phyloP scores from a whole-genome alignment of 1,284 basidiomycete species.

The Heliocybe sulcata region DNA sequence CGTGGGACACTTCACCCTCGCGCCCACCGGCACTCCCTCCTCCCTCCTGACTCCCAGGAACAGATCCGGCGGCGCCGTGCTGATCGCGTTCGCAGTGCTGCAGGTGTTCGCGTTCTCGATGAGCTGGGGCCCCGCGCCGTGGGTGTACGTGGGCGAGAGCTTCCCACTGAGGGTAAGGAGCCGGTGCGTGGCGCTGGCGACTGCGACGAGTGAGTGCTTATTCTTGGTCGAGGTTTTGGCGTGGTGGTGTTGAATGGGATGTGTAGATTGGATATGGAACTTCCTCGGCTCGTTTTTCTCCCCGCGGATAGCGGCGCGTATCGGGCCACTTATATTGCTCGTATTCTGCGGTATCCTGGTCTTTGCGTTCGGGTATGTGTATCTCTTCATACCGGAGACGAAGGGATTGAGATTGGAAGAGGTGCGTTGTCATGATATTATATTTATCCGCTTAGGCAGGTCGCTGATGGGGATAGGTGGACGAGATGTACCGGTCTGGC shows the following conservation, averaged over 20 bases:
- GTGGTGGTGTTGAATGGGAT: conserved; percentile 22
- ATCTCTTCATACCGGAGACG: conserved; percentile 70
- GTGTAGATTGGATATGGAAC: conserved; percentile 57
- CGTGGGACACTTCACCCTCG: conserved; percentile 63
- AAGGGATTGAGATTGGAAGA: conserved; percentile 72
- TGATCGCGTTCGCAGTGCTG: conserved; percentile 72
- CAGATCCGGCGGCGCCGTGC: conserved; percentile 50
- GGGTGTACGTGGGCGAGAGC: conserved; percentile 55
- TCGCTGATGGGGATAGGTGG: conserved; percentile 28
- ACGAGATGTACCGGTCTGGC: conserved; percentile 63
- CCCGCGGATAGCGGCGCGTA: conserved; percentile 56
- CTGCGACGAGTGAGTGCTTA: conserved; percentile 26
- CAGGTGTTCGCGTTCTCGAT: conserved; percentile 68
- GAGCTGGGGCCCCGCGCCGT: conserved; percentile 71
- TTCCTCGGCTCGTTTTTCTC: conserved; percentile 67
- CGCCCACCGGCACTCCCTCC: conserved; percentile 39
- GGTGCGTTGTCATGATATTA: neutral
- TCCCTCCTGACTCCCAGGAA: conserved; percentile 44
- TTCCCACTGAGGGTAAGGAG: conserved; percentile 72
- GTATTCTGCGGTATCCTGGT: conserved; percentile 73
- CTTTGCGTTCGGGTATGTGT: conserved; percentile 63
- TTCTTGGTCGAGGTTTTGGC: too few relatives aligned
- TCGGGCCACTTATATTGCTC: conserved; percentile 72
- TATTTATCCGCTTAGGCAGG: neutral
- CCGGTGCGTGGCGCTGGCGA: conserved; percentile 68